Evolutionary conservation across 192 early-diverging fungal genomes (phyloP).

Genomic region (Neocallimastix lanati): DNA sequence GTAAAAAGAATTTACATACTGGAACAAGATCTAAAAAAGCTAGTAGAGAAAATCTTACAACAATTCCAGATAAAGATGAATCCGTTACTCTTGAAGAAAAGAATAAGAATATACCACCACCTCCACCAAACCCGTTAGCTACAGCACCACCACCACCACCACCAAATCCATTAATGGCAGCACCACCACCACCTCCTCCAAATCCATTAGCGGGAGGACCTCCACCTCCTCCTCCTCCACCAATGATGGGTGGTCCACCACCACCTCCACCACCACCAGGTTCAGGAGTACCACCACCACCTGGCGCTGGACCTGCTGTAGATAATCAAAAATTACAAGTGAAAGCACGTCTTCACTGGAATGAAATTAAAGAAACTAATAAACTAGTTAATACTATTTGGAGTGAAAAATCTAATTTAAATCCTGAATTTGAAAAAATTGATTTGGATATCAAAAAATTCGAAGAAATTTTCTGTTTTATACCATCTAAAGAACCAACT

Average conservation of each 20-base stretch:
- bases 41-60: slow-evolving; percentile 2
- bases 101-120: not conserved
- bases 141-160: slow-evolving; percentile 11
- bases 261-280: slow-evolving; percentile 1
- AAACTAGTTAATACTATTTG: slow-evolving; percentile 11
- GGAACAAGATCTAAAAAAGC: not conserved
- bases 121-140: not conserved
- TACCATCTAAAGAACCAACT: slow-evolving; percentile 6
- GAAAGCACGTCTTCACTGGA: slow-evolving; percentile 22
- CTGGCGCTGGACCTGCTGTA: not conserved
- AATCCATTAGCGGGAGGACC: not conserved
- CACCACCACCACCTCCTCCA: slow-evolving; percentile 5
- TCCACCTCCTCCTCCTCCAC: slow-evolving; percentile 3
- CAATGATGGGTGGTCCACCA: slow-evolving; percentile 2
- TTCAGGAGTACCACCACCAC: not conserved
- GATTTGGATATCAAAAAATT: slow-evolving; percentile 4
- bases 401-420: slow-evolving; percentile 1
- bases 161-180: not conserved
- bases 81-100: not conserved
- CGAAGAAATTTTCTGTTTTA: slow-evolving; percentile 2
- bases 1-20: not conserved
- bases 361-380: slow-evolving; percentile 9
- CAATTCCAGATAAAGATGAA: not conserved
- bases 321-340: slow-evolving; percentile 10
- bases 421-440: slow-evolving; percentile 2